phyloP scores from a whole-genome alignment of 2,329 filamentous ascomycete genomes.

The Nannizziopsis arthrosporioides region DNA sequence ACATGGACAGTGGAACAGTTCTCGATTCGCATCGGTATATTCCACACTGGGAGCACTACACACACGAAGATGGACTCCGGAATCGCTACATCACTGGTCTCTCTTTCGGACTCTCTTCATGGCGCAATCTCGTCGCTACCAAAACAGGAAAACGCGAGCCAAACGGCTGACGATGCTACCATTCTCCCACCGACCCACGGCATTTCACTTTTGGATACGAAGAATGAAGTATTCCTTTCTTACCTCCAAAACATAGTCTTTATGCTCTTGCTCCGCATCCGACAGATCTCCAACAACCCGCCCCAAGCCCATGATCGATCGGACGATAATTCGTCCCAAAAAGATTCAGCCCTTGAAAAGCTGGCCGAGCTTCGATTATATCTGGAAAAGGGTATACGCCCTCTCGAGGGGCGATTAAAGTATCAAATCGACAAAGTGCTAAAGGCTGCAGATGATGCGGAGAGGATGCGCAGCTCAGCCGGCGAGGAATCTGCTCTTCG shows the following conservation, averaged over 20 bases:
- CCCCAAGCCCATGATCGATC: conserved; percentile 16
- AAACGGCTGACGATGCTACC: conserved; percentile 48
- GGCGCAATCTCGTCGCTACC: conserved; percentile 28
- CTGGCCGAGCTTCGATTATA: conserved; percentile 87
- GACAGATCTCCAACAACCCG: conserved; percentile 37
- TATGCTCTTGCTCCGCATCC: conserved; percentile 68
- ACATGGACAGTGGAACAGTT: no score
- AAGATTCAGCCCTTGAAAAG: conserved; percentile 59
- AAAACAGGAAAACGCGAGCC: conserved; percentile 17
- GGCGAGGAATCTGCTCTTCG: conserved; percentile 21
- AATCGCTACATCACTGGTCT: conserved; percentile 26
- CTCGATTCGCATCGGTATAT: no score
- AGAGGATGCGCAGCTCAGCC: conserved; percentile 20
- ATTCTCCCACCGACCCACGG: conserved; percentile 69
- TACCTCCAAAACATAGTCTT: conserved; percentile 93
- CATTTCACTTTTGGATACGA: conserved; percentile 87
- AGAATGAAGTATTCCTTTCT: conserved; percentile 92
- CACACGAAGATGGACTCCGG: no score
- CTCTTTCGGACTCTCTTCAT: conserved; percentile 26
- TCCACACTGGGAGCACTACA: no score
- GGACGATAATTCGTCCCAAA: conserved; percentile 24
- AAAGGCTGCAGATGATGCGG: conserved; percentile 57
- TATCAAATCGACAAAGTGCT: conserved; percentile 96
- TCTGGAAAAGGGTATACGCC: conserved; percentile 81
- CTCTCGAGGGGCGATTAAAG: conserved; percentile 77